Evolutionary conservation across 2,329 filamentous ascomycete species (phyloP).

Genomic region (Venturia effusa): DNA sequence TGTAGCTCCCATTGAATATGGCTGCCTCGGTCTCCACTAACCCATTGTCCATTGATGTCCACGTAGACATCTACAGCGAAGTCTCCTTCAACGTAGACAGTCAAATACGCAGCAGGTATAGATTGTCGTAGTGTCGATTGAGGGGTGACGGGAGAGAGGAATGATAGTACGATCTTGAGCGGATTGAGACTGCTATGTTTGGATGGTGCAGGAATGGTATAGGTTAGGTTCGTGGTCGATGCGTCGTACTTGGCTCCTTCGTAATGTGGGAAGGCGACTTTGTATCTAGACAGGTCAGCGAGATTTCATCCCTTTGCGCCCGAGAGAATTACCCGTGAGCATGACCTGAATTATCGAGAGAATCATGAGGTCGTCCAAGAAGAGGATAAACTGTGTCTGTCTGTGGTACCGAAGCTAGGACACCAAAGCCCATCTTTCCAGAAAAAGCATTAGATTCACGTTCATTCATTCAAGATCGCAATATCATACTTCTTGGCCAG

Average conservation of each 20-base stretch:
- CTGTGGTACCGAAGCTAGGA: conserved; percentile 51
- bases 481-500: conserved; percentile 48
- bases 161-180: conserved; percentile 49
- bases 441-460: background rate
- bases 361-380: conserved; percentile 56
- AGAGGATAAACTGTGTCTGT: conserved; percentile 52
- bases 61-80: conserved; percentile 40
- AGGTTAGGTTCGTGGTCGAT: conserved; percentile 59
- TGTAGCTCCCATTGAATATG: conserved; percentile 59
- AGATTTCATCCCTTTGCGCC: background rate
- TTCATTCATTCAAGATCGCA: background rate
- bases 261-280: conserved; percentile 48
- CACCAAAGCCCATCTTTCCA: conserved; percentile 46
- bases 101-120: conserved; percentile 72
- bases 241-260: conserved; percentile 55
- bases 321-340: conserved; percentile 26
- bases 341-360: conserved; percentile 30
- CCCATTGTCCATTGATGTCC: conserved; percentile 55
- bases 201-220: conserved; percentile 41
- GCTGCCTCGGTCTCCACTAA: conserved; percentile 61
- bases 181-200: conserved; percentile 20
- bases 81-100: conserved; percentile 55
- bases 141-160: conserved; percentile 69
- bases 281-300: conserved; percentile 33
- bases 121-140: conserved; percentile 71